Evolutionary conservation across 2,329 filamentous ascomycete genomes (phyloP).

Genomic region (Chaetomiaceae sp.): DNA sequence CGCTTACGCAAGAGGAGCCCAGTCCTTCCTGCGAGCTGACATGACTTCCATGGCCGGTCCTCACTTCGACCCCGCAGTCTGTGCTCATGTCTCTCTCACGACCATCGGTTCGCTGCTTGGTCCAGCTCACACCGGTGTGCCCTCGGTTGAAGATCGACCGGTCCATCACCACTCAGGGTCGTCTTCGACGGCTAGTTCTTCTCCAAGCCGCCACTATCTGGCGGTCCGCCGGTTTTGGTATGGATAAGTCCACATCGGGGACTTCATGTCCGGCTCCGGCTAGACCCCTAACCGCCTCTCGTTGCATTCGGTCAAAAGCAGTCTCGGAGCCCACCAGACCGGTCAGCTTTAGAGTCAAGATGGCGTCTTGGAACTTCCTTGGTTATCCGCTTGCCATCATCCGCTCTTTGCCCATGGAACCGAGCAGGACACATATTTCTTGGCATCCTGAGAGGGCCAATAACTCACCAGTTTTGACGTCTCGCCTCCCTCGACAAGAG

Average conservation of each 20-base stretch:
- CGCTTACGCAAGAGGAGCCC: neutral
- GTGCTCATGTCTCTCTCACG: neutral
- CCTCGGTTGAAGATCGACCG: neutral
- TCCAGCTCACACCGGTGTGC: too few species aligned
- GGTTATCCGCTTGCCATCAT: conserved; percentile 9
- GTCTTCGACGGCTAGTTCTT: neutral
- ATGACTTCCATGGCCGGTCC: neutral
- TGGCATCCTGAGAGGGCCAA: neutral
- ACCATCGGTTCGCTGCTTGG: too few species aligned
- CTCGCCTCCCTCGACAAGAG: too few species aligned
- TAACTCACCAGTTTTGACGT: neutral
- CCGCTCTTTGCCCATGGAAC: conserved; percentile 14
- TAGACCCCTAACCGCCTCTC: conserved; percentile 1
- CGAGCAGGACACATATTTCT: neutral
- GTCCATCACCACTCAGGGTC: neutral
- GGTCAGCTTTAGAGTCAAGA: too few species aligned
- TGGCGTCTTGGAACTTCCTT: conserved; percentile 4
- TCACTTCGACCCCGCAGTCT: neutral
- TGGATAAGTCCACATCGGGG: conserved; percentile 1
- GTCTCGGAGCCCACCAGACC: conserved; percentile 4
- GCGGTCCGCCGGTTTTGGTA: neutral
- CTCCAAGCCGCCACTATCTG: neutral
- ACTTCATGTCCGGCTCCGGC: conserved; percentile 12
- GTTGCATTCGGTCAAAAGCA: neutral
- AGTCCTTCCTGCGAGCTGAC: neutral